Conservation (phyloP, 495 filamentous ascomycete genomes). For the Penicillium riverlandense region DNA sequence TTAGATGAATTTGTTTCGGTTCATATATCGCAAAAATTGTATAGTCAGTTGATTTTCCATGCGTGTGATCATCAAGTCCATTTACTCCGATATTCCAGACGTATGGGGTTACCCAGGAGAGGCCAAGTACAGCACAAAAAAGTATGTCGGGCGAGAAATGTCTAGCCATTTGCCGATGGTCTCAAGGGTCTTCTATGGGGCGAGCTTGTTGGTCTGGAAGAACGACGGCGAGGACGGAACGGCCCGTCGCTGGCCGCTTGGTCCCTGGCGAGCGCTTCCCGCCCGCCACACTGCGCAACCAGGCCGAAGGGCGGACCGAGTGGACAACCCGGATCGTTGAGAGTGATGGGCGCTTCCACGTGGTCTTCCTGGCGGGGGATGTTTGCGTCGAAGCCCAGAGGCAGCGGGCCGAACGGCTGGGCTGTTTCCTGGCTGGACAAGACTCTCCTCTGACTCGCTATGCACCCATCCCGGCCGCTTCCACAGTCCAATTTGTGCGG, state of each 20-base stretch:
- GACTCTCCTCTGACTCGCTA: slow-evolving; percentile 25
- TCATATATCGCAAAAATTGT: no score
- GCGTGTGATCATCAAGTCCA: no score
- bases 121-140: no score
- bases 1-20: no score
- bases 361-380: slow-evolving; percentile 59
- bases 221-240: slow-evolving; percentile 8
- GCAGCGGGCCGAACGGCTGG: slow-evolving; percentile 38
- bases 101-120: no score
- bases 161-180: slow-evolving; percentile 30
- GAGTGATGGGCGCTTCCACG: slow-evolving; percentile 49
- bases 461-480: slow-evolving; percentile 22
- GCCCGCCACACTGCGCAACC: slow-evolving; percentile 46
- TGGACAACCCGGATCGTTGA: slow-evolving; percentile 38
- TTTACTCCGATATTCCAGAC: no score
- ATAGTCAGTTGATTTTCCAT: no score
- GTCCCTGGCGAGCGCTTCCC: slow-evolving; percentile 44
- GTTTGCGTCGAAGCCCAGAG: slow-evolving; percentile 34
- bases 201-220: slow-evolving; percentile 22
- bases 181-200: slow-evolving; percentile 25
- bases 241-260: slow-evolving; percentile 23
- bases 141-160: no score
- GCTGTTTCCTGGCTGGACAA: slow-evolving; percentile 25
- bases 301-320: slow-evolving; percentile 43
- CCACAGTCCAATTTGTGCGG: slow-evolving; percentile 45